Evolutionary conservation across 2,329 filamentous ascomycete genomes (phyloP), one percentile per base, ranked within the genome.

Genomic region (Metarhizium humberi): DNA sequence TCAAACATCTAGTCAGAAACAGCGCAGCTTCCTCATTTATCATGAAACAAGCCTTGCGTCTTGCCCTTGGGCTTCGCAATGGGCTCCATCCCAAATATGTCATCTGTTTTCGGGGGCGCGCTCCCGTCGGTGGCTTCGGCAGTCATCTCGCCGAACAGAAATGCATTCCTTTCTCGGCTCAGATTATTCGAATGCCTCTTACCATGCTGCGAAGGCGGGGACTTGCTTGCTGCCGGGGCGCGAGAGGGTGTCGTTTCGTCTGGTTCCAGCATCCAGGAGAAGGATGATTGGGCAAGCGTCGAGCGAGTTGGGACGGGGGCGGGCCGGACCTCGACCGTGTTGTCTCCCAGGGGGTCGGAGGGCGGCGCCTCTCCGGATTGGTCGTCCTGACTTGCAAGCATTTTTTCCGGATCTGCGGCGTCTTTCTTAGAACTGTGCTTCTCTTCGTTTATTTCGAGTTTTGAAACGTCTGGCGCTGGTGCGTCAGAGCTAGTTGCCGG

Each of bases 201-300:
- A 59, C 69, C 71, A 57, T 77, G 66, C 56, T 65, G 64, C 13
- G 62, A 52, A 6, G 68, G 58, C 4, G 69, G 65, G 5, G 71
- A 70, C 20, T 69, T 70, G 40, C 54, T 60, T 7, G 61, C 50
- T 3, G 64, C 57, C 13, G 61, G 52, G 0, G 64, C 58, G 55
- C 66, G 56, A 51, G 63, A 60, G 45, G 57, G 61, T 11, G 50
- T 56, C 0, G 72, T 67, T 54, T 73, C 65, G 60, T 80, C 78
- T 3, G 78, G 79, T 60, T 85, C 84, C 2, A 91, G 75, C 86
- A 91, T 91, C 85, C 86, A 90, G 1, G 87, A 85, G 67, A 90
- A 91, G 4, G 85, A 87, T 7, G 87, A 90, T 60, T 88, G 86
- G 1, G 86, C 85, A 38, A 90, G 75, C 0, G 78, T 82, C 3